Base-by-base conservation (phyloP, 1,139 yeast species). In the Hansenula lynferdii region DNA sequence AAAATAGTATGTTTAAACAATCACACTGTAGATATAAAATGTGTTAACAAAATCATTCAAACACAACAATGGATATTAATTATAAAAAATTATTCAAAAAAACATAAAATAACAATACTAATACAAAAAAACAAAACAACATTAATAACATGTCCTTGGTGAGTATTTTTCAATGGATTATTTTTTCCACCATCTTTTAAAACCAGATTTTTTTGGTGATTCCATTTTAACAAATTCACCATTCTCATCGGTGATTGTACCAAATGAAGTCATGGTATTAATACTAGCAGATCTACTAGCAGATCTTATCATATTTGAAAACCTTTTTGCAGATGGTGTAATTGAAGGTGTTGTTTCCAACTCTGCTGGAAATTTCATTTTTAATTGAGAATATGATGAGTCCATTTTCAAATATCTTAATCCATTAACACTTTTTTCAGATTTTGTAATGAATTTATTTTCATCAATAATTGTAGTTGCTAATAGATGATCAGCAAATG, bases 231-330 rank as follows among this genome's bases (percentile, higher is more conserved):
- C 25, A 9, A 14, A 14, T 11, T 15, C 24, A 19, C 25, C 29
- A 21, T 35, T 20, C 7, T 21, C 34, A 19, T 25, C 25, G 6
- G 16, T 25, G n/a, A 14, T 8, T 5, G 21, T 11, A 10, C n/a
- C 37, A 34, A 49, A 47, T 3, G 48, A 39, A 5, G 49, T 39
- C 1, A 49, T 10, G 3, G 54, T 47, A 19, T 41, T 45, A 15
- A 48, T 31, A 29, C 56, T 51, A 6, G 54, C 50, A 1, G 56
- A 50, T 22, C 47, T 31, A 29, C 56, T 51, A 6, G 54, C 50
- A 1, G 56, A 50, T 22, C 47, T 41, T n/a, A 53, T 50, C 40
- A 53, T 39, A 28, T 28, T 36, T 2, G 45, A 25, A 3, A 51
- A 25, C 33, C 40, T 48, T 35, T 45, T 50, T 3, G 47, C 47